Evolutionary conservation across 352 stramenopile genomes (phyloP).

Genomic region (Pythium guiyangense): DNA sequence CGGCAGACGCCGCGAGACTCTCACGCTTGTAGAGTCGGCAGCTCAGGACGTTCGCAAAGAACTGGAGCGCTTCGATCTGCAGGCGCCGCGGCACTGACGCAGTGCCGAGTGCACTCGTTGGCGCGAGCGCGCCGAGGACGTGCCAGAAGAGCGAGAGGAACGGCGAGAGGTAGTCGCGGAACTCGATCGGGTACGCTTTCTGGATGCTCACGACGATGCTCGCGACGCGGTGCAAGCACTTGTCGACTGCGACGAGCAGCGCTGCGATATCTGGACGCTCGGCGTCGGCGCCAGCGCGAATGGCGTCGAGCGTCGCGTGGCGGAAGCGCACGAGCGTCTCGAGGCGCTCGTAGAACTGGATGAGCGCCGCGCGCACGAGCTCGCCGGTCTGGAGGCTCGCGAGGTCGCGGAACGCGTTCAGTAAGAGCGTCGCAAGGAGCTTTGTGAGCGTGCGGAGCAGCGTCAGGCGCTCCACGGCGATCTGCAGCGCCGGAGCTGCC

Average conservation of each 20-base stretch:
- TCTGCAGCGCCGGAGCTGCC: slow-evolving; percentile 9
- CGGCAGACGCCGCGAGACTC: slow-evolving; percentile 36
- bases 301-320: slow-evolving; percentile 6
- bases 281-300: slow-evolving; percentile 2
- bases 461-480: slow-evolving; percentile 20
- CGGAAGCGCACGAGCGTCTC: slow-evolving; percentile 53
- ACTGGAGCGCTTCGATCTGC: slow-evolving; percentile 75
- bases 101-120: slow-evolving; percentile 5
- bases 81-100: slow-evolving; percentile 23
- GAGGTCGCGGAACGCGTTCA: slow-evolving; percentile 71
- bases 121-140: slow-evolving; percentile 27
- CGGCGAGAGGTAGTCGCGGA: slow-evolving; percentile 65
- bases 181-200: slow-evolving; percentile 82
- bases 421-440: slow-evolving; percentile 59
- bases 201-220: slow-evolving; percentile 65
- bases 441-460: slow-evolving; percentile 56
- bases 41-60: slow-evolving; percentile 78
- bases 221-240: slow-evolving; percentile 60
- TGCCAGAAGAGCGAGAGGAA: slow-evolving; percentile 71
- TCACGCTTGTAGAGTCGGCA: slow-evolving; percentile 79
- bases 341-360: slow-evolving; percentile 69
- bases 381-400: slow-evolving; percentile 45
- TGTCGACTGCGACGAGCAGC: slow-evolving; percentile 33
- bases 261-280: not conserved
- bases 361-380: slow-evolving; percentile 48